Percentiles rank a stretch among this genome's conserved stretches.
Evolutionary conservation across 176 grass and related monocot species (phyloP).

Genomic region (Neostapfia colusana): DNA sequence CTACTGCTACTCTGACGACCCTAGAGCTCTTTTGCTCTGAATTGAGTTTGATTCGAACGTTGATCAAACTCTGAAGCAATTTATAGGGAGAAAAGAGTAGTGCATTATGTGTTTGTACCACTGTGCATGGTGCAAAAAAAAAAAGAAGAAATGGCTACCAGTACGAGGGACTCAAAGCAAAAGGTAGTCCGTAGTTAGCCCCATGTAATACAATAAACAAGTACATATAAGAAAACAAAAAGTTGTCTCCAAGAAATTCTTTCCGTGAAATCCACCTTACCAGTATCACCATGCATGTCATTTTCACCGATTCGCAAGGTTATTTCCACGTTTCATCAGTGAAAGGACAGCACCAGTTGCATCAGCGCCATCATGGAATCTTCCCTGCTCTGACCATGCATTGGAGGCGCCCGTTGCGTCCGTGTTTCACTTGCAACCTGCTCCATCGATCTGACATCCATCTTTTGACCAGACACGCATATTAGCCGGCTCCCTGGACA

Average conservation of each 20-base stretch:
- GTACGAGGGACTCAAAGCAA: background rate
- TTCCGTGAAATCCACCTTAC: background rate
- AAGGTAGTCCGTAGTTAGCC: background rate
- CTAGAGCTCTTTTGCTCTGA: background rate
- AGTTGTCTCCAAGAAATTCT: background rate
- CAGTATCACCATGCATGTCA: background rate
- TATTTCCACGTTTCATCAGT: conserved; percentile 16
- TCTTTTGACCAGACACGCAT: conserved; percentile 49
- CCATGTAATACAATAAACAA: background rate
- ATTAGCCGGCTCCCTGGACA: conserved; percentile 33
- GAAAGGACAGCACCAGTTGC: conserved; percentile 19
- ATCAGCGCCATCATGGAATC: conserved; percentile 31
- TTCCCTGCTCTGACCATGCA: conserved; percentile 13
- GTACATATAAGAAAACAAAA: background rate
- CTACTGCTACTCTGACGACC: background rate
- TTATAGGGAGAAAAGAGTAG: conserved; percentile 36
- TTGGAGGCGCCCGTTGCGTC: conserved; percentile 1
- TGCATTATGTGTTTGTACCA: background rate
- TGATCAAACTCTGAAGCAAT: background rate
- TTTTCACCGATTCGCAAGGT: conserved; percentile 13
- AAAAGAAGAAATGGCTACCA: background rate
- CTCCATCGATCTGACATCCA: conserved; percentile 15
- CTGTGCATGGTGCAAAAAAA: background rate
- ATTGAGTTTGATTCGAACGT: conserved; percentile 18
- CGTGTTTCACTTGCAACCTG: conserved; percentile 21